A percentile compares a stretch with the other conserved stretches of the same genome.
Evolutionary conservation across 768 basidiomycete genomes (phyloP).

Genomic region (Boletus speciosus): DNA sequence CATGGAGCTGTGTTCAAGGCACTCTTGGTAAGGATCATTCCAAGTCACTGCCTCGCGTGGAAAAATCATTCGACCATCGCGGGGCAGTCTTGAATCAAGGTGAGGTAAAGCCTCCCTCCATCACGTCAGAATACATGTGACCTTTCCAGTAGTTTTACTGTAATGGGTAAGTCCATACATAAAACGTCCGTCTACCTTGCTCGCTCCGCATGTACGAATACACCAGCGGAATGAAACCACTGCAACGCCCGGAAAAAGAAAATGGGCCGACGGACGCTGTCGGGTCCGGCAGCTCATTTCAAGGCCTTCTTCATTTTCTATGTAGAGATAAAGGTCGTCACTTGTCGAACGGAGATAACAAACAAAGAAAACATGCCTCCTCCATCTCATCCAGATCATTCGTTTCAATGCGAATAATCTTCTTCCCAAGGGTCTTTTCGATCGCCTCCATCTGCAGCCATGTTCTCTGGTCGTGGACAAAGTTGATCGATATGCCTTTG

Average conservation of each 20-base stretch:
- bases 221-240: background rate
- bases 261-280: background rate
- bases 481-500: constrained; percentile 95
- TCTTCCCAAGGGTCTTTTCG: constrained; percentile 69
- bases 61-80: background rate
- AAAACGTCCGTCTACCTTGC: background rate
- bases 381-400: constrained; percentile 93
- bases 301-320: constrained; percentile 81
- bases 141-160: background rate
- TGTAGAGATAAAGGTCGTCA: background rate
- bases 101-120: background rate
- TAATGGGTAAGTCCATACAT: background rate
- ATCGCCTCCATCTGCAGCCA: constrained; percentile 91
- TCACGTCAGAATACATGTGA: background rate
- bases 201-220: background rate
- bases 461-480: constrained; percentile 87
- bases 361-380: constrained; percentile 49
- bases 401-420: constrained; percentile 85
- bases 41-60: background rate
- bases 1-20: background rate
- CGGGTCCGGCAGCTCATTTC: constrained; percentile 41
- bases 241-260: background rate
- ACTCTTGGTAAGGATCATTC: background rate
- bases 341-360: background rate
- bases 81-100: background rate